A percentile compares a stretch with the other conserved stretches of the same genome.
These are phyloP conservation scores for Diphasiastrum complanatum DNA, from an alignment of 83 land plant species.

Conservation along the genomic window DNA sequence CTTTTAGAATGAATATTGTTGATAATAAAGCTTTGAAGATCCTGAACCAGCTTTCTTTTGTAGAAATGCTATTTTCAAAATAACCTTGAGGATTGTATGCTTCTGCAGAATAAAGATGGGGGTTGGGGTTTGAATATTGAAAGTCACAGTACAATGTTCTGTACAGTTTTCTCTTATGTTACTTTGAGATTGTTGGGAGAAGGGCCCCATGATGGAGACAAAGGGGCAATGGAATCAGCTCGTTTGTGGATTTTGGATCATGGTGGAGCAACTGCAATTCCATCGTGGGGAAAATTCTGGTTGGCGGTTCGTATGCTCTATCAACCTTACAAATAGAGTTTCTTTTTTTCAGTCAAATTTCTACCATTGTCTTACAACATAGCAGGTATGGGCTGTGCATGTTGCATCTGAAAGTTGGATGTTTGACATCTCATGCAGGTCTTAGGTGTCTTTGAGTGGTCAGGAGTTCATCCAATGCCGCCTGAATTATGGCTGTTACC, in stretches of 20 bases:
- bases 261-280: conserved; percentile 74
- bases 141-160: conserved; percentile 94
- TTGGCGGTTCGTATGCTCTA: conserved; percentile 48
- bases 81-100: no score
- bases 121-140: conserved; percentile 99
- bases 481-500: conserved; percentile 94
- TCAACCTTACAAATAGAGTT: not conserved
- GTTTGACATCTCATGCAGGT: conserved; percentile 41
- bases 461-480: conserved; percentile 88
- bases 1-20: no score
- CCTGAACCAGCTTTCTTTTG: no score
- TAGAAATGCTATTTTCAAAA: no score
- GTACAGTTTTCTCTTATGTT: conserved; percentile 72
- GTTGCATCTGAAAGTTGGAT: not conserved
- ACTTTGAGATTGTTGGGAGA: conserved; percentile 86
- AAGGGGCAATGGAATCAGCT: conserved; percentile 64
- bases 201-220: conserved; percentile 56
- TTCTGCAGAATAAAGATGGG: conserved; percentile 92
- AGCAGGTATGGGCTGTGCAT: not conserved
- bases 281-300: conserved; percentile 99
- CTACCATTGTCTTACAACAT: not conserved
- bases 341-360: not conserved
- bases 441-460: conserved; percentile 96
- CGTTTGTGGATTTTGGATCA: conserved; percentile 76
- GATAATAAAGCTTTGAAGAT: no score